Percentiles rank a stretch among this genome's conserved stretches.
phyloP scores from a whole-genome alignment of 1,139 yeast species.

The Geotrichum australiense region DNA sequence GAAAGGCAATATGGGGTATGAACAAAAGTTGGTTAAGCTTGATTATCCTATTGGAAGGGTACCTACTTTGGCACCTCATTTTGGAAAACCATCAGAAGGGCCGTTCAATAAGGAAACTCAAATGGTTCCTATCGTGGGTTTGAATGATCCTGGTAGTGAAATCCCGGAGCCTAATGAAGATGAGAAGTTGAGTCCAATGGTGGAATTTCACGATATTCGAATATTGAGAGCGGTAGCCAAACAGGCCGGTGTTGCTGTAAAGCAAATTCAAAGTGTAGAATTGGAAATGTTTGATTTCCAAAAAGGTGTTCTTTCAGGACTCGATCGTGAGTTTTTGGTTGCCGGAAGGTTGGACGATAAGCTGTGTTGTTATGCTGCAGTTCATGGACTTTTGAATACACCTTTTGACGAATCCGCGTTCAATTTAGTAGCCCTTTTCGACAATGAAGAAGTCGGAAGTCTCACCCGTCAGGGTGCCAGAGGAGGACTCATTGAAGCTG shows the following conservation, averaged over 20 bases:
- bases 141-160: slow-evolving; percentile 17
- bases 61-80: slow-evolving; percentile 86
- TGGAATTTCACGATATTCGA: slow-evolving; percentile 61
- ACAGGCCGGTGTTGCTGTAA: slow-evolving; percentile 45
- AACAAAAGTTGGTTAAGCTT: slow-evolving; percentile 53
- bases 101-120: slow-evolving; percentile 82
- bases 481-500: slow-evolving; percentile 75
- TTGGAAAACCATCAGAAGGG: slow-evolving; percentile 62
- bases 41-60: slow-evolving; percentile 75
- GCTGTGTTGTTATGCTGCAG: slow-evolving; percentile 75
- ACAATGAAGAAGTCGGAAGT: slow-evolving; percentile 91
- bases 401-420: slow-evolving; percentile 55
- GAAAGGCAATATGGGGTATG: slow-evolving; percentile 34
- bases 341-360: slow-evolving; percentile 85
- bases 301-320: slow-evolving; percentile 71
- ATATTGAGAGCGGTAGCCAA: slow-evolving; percentile 60
- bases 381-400: slow-evolving; percentile 49
- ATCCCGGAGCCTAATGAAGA: slow-evolving; percentile 36
- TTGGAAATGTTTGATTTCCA: slow-evolving; percentile 74
- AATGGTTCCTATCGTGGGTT: slow-evolving; percentile 75
- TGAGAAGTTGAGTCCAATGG: slow-evolving; percentile 45
- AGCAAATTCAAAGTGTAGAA: slow-evolving; percentile 74
- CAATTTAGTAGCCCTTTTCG: slow-evolving; percentile 70
- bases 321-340: slow-evolving; percentile 76
- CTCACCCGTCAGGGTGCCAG: slow-evolving; percentile 89